Evolutionary conservation across 225 moss, liverwort and hornwort genomes (phyloP).

Genomic region (Antitrichia curtipendula): DNA sequence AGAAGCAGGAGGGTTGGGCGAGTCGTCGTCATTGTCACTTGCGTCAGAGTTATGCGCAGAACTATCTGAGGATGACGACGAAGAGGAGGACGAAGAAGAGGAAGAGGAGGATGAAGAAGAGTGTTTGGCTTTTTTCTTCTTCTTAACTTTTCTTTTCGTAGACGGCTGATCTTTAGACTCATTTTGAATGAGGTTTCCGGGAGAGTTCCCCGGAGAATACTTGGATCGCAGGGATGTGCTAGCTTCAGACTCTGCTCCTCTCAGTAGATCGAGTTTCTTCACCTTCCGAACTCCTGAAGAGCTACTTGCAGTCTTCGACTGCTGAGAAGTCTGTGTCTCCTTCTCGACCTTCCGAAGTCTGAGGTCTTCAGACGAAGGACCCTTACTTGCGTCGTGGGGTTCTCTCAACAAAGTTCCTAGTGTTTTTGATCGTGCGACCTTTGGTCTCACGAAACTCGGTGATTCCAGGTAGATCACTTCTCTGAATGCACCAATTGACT

Average conservation of each 20-base stretch:
- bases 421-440: constrained; percentile 2
- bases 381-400: neutral
- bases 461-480: constrained; percentile 43
- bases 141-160: neutral
- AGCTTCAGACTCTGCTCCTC: neutral
- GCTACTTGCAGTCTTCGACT: neutral
- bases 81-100: neutral
- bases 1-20: neutral
- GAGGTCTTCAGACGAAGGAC: neutral
- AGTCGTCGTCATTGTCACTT: neutral
- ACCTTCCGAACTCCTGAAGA: neutral
- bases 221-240: neutral
- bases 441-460: constrained; percentile 22
- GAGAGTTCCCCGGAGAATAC: neutral
- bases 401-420: constrained; percentile 6
- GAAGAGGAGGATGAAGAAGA: constrained; percentile 3
- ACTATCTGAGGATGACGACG: constrained; percentile 4
- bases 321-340: neutral
- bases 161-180: neutral
- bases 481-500: constrained; percentile 11
- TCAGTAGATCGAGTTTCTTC: neutral
- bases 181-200: neutral
- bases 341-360: neutral
- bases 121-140: neutral
- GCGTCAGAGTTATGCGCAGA: neutral